Percentiles rank a stretch among this genome's conserved stretches.
Evolutionary conservation across 1,284 basidiomycete genomes (phyloP).

Genomic region (Volvariella volvacea): DNA sequence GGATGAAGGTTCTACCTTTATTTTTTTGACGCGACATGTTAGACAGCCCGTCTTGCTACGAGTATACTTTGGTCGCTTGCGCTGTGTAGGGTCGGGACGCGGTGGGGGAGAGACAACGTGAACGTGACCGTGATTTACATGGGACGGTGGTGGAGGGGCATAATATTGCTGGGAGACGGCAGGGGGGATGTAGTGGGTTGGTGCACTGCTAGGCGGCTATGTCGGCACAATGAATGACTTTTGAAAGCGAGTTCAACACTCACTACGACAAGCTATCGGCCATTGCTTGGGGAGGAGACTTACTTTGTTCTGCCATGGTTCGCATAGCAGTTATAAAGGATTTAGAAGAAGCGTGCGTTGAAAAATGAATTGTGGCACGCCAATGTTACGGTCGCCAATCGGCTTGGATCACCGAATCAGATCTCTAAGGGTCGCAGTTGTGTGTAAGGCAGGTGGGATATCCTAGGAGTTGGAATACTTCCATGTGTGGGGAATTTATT

Average conservation of each 20-base stretch:
- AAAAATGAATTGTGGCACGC: conserved; percentile 41
- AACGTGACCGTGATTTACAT: conserved; percentile 31
- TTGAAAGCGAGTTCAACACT: conserved; percentile 19
- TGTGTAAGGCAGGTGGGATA: conserved; percentile 31
- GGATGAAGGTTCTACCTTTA: conserved; percentile 53
- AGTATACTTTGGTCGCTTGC: conserved; percentile 81
- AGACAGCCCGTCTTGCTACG: conserved; percentile 81
- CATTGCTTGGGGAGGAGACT: conserved; percentile 42
- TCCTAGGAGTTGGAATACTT: conserved; percentile 31
- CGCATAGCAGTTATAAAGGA: conserved; percentile 40
- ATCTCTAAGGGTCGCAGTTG: conserved; percentile 48
- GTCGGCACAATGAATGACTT: conserved; percentile 9
- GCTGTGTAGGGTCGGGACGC: conserved; percentile 45
- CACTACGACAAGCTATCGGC: conserved; percentile 56
- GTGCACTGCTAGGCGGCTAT: conserved; percentile 24
- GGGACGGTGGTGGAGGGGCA: conserved; percentile 28
- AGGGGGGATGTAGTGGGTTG: conserved; percentile 36
- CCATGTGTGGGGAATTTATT: conserved; percentile 28
- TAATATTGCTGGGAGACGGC: conserved; percentile 33
- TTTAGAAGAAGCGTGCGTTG: conserved; percentile 32
- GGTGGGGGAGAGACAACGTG: conserved; percentile 41
- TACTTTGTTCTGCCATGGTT: conserved; percentile 27
- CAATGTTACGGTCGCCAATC: conserved; percentile 45
- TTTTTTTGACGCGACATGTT: conserved; percentile 81
- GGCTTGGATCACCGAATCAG: conserved; percentile 56